Evolutionary conservation across 495 filamentous ascomycete species (phyloP), one percentile per base, ranked within the genome.

Genomic region (Cryomyces minteri): DNA sequence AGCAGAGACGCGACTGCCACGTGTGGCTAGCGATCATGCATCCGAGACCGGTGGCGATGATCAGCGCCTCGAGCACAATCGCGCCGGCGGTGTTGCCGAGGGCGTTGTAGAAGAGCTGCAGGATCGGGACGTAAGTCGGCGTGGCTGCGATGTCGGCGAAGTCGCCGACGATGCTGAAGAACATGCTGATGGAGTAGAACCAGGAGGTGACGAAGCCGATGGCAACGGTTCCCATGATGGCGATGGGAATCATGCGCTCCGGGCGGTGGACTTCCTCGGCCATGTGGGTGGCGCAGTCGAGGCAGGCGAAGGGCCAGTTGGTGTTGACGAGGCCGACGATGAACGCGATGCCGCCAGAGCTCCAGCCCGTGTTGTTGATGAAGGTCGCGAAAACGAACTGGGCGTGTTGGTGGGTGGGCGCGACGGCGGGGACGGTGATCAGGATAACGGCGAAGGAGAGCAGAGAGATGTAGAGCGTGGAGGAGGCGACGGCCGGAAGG

Each of bases 331-430:
- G 59, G 9, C 76, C 76, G 32, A 75, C 67, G 41, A 80, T 76
- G 58, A 79, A 79, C n/a, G 72, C 74, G 44, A 79, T 77, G 9
- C 65, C 72, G 43, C 69, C 66, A 8, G 63, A 58, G 11, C 57
- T 49, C 76, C 75, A 80, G 10, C 76, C 75, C 1, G 75, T 78
- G 43, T 69, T 66, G 52, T 80, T 79, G 55, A 71, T 64, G 52
- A 76, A 79, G 44, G 63, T 69, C 4, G 67, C 67, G 49, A 80
- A 80, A 40, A 80, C 76, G 53, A 77, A 80, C 29, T 64, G 61
- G 29, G 71, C 66, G 18, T 61, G 57, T 43, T 73, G 66, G 48
- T 76, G 68, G 3, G 71, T 64, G 0, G 66, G 62, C n/a, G 74
- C 68, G 42, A 64, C 67, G 5, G 71, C 67, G 3, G 72, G 66